Conservation (phyloP, 495 filamentous ascomycete species). For the Penicillium taxi region DNA sequence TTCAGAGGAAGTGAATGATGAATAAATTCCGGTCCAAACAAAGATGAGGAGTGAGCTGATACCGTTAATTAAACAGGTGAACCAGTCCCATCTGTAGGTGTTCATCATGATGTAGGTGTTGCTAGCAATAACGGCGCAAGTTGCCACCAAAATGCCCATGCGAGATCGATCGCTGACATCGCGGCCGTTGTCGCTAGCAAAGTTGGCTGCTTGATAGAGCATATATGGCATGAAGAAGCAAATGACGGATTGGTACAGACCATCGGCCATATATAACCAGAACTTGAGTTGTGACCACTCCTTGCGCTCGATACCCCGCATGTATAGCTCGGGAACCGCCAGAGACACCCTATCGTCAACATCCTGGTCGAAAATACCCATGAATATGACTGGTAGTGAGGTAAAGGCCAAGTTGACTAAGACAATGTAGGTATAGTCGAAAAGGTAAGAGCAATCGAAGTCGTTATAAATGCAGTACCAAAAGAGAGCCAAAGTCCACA, state of each 20-base stretch:
- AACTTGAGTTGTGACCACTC: slow-evolving; percentile 98
- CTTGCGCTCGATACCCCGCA: slow-evolving; percentile 88
- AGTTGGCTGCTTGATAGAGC: slow-evolving; percentile 58
- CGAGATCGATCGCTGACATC: slow-evolving; percentile 67
- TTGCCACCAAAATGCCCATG: slow-evolving; percentile 75
- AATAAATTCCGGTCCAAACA: slow-evolving; percentile 95
- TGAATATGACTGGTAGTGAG: slow-evolving; percentile 88
- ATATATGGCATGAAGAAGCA: slow-evolving; percentile 89
- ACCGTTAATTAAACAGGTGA: slow-evolving; percentile 69
- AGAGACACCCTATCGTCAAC: slow-evolving; percentile 90
- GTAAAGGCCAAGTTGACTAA: slow-evolving; percentile 97
- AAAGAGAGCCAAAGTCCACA: slow-evolving; percentile 96
- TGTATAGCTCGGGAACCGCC: slow-evolving; percentile 90
- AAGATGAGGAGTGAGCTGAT: slow-evolving; percentile 84
- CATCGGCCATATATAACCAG: slow-evolving; percentile 95
- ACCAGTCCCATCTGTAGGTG: slow-evolving; percentile 96
- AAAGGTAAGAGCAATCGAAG: slow-evolving; percentile 92
- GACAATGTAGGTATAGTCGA: slow-evolving; percentile 96
- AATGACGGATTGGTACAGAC: slow-evolving; percentile 87
- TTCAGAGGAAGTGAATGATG: slow-evolving; percentile 54
- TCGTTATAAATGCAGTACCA: slow-evolving; percentile 97
- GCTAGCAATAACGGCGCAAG: slow-evolving; percentile 69
- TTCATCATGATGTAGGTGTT: slow-evolving; percentile 95
- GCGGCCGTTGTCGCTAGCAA: slow-evolving; percentile 59
- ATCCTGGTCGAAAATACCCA: slow-evolving; percentile 97